These are phyloP conservation scores for Tolypocladium tropicale DNA, from an alignment of 2,329 filamentous ascomycete species.

Conservation along the genomic window DNA sequence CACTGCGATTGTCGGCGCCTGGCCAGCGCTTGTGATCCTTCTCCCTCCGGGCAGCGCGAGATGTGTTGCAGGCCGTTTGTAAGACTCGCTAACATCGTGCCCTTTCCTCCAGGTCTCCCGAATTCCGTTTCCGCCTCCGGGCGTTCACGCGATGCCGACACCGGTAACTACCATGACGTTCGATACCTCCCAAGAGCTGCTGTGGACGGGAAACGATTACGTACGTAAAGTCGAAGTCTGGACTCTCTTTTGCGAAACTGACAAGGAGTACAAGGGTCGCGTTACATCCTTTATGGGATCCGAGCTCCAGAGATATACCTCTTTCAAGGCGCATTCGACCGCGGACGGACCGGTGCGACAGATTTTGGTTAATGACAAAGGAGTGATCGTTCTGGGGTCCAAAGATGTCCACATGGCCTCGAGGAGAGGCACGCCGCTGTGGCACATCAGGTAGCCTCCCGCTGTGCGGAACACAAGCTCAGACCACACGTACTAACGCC, in stretches of 20 bases:
- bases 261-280: conserved; percentile 53
- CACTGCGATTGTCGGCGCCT: neutral
- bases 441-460: conserved; percentile 60
- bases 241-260: conserved; percentile 7
- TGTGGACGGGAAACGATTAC: conserved; percentile 90
- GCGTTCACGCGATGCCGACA: conserved; percentile 57
- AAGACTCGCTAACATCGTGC: conserved; percentile 4
- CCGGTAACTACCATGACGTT: conserved; percentile 76
- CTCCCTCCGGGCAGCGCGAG: neutral
- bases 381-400: conserved; percentile 74
- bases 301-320: conserved; percentile 82
- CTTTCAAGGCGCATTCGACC: conserved; percentile 67
- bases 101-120: conserved; percentile 54
- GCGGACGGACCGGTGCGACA: conserved; percentile 75
- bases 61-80: neutral
- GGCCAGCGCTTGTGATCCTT: neutral
- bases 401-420: conserved; percentile 83
- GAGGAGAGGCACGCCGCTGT: conserved; percentile 71
- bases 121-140: conserved; percentile 70
- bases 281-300: conserved; percentile 80
- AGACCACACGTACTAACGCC: neutral
- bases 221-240: conserved; percentile 37
- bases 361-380: conserved; percentile 82
- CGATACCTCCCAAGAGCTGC: conserved; percentile 76
- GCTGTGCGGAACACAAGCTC: neutral